These are phyloP conservation scores for Suillus sp. DNA, from an alignment of 768 basidiomycete genomes.

Conservation along the genomic window DNA sequence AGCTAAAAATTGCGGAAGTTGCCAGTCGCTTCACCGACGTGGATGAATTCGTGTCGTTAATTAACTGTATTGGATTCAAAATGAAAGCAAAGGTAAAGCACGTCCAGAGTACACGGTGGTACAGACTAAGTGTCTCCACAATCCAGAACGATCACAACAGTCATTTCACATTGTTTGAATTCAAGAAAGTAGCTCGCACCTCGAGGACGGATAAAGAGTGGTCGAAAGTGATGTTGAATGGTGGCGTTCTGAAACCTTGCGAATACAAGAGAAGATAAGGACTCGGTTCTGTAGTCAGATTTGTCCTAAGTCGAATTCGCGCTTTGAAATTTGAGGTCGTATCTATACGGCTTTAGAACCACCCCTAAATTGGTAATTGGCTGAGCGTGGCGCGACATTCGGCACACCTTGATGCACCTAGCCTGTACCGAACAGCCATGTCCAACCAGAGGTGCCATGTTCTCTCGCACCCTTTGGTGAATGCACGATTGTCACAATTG, in stretches of 20 bases:
- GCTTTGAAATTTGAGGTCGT: not conserved
- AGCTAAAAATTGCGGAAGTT: constrained; percentile 88
- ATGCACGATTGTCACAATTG: constrained; percentile 72
- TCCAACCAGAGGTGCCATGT: constrained; percentile 44
- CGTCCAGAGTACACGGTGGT: not conserved
- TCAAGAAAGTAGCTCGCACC: constrained; percentile 58
- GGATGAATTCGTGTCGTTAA: constrained; percentile 64
- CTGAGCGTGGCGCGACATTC: not conserved
- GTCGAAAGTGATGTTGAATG: constrained; percentile 52
- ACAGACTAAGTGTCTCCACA: not conserved
- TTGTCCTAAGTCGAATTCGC: not conserved
- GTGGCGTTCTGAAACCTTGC: constrained; percentile 76
- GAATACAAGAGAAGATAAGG: constrained; percentile 86
- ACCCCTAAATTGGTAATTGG: not conserved
- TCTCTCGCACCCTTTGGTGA: constrained; percentile 71
- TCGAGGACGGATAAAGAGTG: constrained; percentile 60
- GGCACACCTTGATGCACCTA: not conserved
- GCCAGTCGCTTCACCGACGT: constrained; percentile 76
- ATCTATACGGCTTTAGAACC: not conserved
- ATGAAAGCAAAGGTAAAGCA: constrained; percentile 62
- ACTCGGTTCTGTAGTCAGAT: not conserved
- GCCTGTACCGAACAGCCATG: constrained; percentile 27
- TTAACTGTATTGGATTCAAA: constrained; percentile 73
- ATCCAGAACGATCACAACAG: constrained; percentile 76
- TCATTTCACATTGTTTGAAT: constrained; percentile 85